phyloP scores from a whole-genome alignment of 2,329 filamentous ascomycete genomes.

The Zymoseptoria ardabiliae region DNA sequence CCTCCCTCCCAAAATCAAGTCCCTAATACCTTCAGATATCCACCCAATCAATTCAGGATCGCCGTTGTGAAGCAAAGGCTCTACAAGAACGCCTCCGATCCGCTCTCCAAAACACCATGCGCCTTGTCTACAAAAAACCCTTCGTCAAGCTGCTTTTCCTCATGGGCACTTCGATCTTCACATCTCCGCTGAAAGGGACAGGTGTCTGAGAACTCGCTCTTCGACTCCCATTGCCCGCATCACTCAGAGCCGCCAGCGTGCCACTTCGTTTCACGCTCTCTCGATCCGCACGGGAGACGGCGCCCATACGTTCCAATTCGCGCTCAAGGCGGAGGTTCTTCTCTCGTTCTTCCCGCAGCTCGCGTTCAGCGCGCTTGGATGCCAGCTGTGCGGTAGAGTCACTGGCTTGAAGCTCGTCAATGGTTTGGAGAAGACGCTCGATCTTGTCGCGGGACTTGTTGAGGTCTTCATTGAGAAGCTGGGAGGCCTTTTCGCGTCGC shows the following conservation, averaged over 20 bases:
- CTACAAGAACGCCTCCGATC: slow-evolving; percentile 19
- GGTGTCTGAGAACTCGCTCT: slow-evolving; percentile 38
- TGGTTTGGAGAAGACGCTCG: slow-evolving; percentile 78
- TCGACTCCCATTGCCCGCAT: slow-evolving; percentile 32
- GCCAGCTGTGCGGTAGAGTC: slow-evolving; percentile 76
- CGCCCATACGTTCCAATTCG: slow-evolving; percentile 58
- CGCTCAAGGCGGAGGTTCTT: slow-evolving; percentile 74
- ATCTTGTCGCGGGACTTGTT: slow-evolving; percentile 81
- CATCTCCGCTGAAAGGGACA: slow-evolving; percentile 28
- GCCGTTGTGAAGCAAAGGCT: neutral
- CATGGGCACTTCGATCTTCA: slow-evolving; percentile 31
- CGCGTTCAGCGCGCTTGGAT: slow-evolving; percentile 78
- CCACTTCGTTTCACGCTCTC: slow-evolving; percentile 29
- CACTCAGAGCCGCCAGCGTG: slow-evolving; percentile 34
- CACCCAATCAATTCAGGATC: neutral
- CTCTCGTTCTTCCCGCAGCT: slow-evolving; percentile 82
- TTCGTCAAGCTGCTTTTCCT: slow-evolving; percentile 41
- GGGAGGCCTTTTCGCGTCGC: slow-evolving; percentile 76
- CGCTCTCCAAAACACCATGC: slow-evolving; percentile 11
- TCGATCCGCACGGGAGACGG: slow-evolving; percentile 67
- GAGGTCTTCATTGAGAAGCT: slow-evolving; percentile 77
- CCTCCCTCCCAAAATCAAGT: neutral
- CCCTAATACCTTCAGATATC: neutral
- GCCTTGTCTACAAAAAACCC: slow-evolving; percentile 43
- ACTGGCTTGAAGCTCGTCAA: slow-evolving; percentile 86